Conservation (phyloP, 2,329 filamentous ascomycete genomes). For the Coleophoma crateriformis region DNA sequence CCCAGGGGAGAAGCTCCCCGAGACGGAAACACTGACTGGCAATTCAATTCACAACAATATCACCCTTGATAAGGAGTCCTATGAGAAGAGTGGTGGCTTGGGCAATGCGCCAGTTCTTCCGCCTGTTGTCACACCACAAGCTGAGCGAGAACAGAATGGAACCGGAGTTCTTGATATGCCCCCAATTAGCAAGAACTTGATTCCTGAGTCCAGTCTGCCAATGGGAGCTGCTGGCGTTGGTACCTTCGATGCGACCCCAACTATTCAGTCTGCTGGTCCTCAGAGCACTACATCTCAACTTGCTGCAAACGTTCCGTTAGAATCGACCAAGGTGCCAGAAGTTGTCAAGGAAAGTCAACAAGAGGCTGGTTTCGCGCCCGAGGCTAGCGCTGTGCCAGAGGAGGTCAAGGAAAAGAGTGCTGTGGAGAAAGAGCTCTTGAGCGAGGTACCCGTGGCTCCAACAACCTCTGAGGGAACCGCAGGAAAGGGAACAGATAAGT, state of each 20-base stretch:
- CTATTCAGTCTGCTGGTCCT: slow-evolving; percentile 44
- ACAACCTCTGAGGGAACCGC: slow-evolving; percentile 51
- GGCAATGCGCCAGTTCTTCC: slow-evolving; percentile 23
- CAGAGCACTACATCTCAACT: slow-evolving; percentile 34
- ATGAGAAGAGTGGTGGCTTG: slow-evolving; percentile 71
- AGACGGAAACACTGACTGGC: slow-evolving; percentile 53
- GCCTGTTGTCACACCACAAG: slow-evolving; percentile 34
- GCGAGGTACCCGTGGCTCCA: slow-evolving; percentile 56
- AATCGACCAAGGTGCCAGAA: slow-evolving; percentile 45
- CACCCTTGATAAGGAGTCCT: slow-evolving; percentile 76
- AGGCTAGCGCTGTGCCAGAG: slow-evolving; percentile 59
- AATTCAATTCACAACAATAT: slow-evolving; percentile 69
- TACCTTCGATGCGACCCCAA: slow-evolving; percentile 41
- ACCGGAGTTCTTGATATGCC: slow-evolving; percentile 43
- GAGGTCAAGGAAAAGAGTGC: slow-evolving; percentile 67
- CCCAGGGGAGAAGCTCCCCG: slow-evolving; percentile 77
- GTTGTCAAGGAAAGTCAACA: slow-evolving; percentile 69
- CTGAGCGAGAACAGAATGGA: slow-evolving; percentile 24
- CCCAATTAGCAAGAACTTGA: slow-evolving; percentile 55
- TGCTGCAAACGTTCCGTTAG: slow-evolving; percentile 36
- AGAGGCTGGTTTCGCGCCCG: slow-evolving; percentile 57
- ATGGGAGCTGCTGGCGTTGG: slow-evolving; percentile 41
- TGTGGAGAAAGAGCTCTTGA: slow-evolving; percentile 65
- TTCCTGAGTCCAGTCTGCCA: slow-evolving; percentile 78
- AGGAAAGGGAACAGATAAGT: slow-evolving; percentile 47